A percentile compares a stretch with the other conserved stretches of the same genome.
Evolutionary conservation across 1,139 yeast species (phyloP).

Genomic region (Candida glucosophila): DNA sequence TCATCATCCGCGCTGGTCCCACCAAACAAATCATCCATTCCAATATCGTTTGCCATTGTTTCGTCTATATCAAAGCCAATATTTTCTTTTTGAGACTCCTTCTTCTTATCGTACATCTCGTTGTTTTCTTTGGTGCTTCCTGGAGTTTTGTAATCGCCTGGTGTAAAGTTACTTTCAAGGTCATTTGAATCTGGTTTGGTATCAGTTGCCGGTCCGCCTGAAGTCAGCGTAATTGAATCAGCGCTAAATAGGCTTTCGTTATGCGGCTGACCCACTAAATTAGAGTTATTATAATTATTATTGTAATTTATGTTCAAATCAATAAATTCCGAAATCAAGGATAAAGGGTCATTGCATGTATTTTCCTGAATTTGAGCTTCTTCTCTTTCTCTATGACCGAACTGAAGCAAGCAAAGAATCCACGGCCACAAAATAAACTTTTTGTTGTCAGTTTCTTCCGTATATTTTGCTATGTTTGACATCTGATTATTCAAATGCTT

Average conservation of each 20-base stretch:
- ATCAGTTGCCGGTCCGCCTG: background rate
- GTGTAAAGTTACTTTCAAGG: background rate
- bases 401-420: conserved; percentile 52
- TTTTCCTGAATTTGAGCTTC: conserved; percentile 11
- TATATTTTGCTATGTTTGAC: conserved; percentile 48
- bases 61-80: background rate
- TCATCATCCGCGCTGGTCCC: conserved; percentile 24
- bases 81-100: background rate
- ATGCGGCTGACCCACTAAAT: no score
- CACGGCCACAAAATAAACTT: conserved; percentile 68
- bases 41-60: conserved; percentile 13
- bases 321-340: conserved; percentile 27
- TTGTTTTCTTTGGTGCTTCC: background rate
- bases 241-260: no score
- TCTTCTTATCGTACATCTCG: no score
- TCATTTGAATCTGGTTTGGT: background rate
- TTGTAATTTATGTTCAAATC: conserved; percentile 31
- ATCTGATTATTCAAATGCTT: conserved; percentile 63
- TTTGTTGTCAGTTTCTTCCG: conserved; percentile 43
- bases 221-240: no score
- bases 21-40: conserved; percentile 37
- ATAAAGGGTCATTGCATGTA: conserved; percentile 18
- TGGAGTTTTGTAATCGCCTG: background rate
- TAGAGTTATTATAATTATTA: no score
- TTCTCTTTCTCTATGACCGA: conserved; percentile 21